Evolutionary conservation across 2,329 filamentous ascomycete genomes (phyloP), one percentile per base, ranked within the genome.

Genomic region (Hysterium pulicare): DNA sequence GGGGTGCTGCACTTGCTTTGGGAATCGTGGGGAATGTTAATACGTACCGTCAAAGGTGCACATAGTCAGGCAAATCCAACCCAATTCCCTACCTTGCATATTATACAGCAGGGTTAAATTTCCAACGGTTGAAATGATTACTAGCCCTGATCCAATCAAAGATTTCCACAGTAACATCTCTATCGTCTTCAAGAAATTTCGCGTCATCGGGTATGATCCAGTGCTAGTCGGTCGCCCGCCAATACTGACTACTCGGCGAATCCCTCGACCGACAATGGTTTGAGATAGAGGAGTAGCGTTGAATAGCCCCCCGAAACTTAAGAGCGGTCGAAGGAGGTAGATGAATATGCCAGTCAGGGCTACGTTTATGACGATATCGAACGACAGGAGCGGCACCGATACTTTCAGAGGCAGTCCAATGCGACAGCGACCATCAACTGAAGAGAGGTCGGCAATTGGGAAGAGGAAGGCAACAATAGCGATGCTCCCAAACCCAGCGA

Each of bases 11-110:
- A n/a, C n/a, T n/a, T n/a, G n/a, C n/a, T n/a, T n/a, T n/a, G 15
- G 32, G 22, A 11, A 38, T 15, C 9, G 10, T 13, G 31, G n/a
- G 5, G 31, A 8, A 13, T 11, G 11, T n/a, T n/a, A n/a, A n/a
- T 22, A 48, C 61, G 30, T 53, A 71, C 69, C 59, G 43, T 72
- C 69, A 9, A 68, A 47, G 2, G 59, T 66, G 50, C 70, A 73
- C 2, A 67, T 50, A 0, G 57, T 62, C 38, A 70, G 59, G 43
- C 69, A 72, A 4, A 71, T 44, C 67, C 68, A 72, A 0, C 61
- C 66, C 15, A 64, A 50, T 43, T 72, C 68, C 8, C 57, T 49
- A 1, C 65, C 67, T 4, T 53, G 33, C 13, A 62, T 48, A 16
- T 46, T 42, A 17, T 52, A 63, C 11, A 71, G 41, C 9, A 66